A percentile compares a stretch with the other conserved stretches of the same genome.
phyloP scores from a whole-genome alignment of 176 grass and related monocot genomes.

The Poa pratensis region DNA sequence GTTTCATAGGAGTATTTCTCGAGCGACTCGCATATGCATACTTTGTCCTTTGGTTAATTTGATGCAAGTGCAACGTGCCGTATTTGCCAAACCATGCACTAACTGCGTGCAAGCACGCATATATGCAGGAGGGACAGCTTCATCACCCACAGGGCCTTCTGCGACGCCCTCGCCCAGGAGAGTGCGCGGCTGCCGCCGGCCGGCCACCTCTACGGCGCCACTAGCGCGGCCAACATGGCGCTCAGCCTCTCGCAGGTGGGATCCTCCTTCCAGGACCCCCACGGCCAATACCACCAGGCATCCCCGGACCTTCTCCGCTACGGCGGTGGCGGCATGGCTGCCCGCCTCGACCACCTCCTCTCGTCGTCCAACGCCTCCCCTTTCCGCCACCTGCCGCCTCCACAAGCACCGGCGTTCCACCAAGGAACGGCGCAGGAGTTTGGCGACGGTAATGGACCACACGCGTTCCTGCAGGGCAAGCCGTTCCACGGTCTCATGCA shows the following conservation, averaged over 20 bases:
- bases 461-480: slow-evolving; percentile 70
- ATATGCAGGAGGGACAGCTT: slow-evolving; percentile 92
- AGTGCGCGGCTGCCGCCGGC: slow-evolving; percentile 69
- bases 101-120: slow-evolving; percentile 16
- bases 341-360: slow-evolving; percentile 69
- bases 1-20: slow-evolving; percentile 1
- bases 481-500: slow-evolving; percentile 92
- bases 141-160: slow-evolving; percentile 97
- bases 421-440: slow-evolving; percentile 57
- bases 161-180: slow-evolving; percentile 88
- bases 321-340: slow-evolving; percentile 27
- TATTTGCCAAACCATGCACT: slow-evolving; percentile 19
- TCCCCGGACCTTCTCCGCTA: slow-evolving; percentile 55
- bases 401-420: slow-evolving; percentile 40
- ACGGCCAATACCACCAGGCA: slow-evolving; percentile 45
- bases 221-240: slow-evolving; percentile 55
- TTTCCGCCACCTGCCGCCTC: slow-evolving; percentile 58
- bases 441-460: slow-evolving; percentile 38
- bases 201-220: slow-evolving; percentile 66
- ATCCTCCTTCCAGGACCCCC: slow-evolving; percentile 54
- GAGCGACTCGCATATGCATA: background rate
- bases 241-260: slow-evolving; percentile 77
- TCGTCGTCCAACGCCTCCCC: slow-evolving; percentile 50
- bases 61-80: background rate
- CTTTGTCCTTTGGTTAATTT: background rate